These are phyloP conservation scores for Teunomyces atbi DNA, from an alignment of 805 yeast species.

Conservation along the genomic window DNA sequence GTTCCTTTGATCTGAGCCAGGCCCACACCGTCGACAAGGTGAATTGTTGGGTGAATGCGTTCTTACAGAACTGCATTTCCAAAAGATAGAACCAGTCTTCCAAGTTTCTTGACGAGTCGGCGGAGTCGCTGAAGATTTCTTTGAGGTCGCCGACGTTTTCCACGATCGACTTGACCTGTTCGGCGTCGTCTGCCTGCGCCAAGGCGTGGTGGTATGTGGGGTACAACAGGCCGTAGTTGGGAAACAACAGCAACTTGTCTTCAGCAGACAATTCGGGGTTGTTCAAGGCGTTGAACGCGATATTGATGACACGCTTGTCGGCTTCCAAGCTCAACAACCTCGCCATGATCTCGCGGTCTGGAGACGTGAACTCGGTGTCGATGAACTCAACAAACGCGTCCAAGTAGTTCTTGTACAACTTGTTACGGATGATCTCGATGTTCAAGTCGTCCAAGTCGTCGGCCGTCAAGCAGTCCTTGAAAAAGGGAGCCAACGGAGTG, in stretches of 20 bases:
- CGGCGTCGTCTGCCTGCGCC: constrained; percentile 79
- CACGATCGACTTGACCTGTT: constrained; percentile 68
- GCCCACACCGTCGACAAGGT: constrained; percentile 91
- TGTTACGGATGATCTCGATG: constrained; percentile 91
- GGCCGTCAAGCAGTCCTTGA: constrained; percentile 81
- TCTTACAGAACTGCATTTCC: constrained; percentile 89
- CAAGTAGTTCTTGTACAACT: constrained; percentile 86
- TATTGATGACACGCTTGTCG: constrained; percentile 91
- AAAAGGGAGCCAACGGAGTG: constrained; percentile 96
- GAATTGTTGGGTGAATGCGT: constrained; percentile 96
- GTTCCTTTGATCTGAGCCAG: constrained; percentile 94
- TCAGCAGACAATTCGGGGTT: constrained; percentile 70
- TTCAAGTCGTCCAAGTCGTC: constrained; percentile 93
- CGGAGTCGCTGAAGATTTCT: constrained; percentile 46
- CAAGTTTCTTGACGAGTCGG: constrained; percentile 52
- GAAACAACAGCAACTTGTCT: constrained; percentile 71
- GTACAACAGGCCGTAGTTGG: constrained; percentile 77
- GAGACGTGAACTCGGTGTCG: constrained; percentile 57
- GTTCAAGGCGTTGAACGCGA: constrained; percentile 84
- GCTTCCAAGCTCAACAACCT: constrained; percentile 85
- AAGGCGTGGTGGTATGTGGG: constrained; percentile 67
- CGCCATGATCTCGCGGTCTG: constrained; percentile 80
- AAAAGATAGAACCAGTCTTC: constrained; percentile 93
- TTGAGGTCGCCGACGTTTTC: constrained; percentile 65
- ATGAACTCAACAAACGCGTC: constrained; percentile 81